Evolutionary conservation across 768 basidiomycete genomes (phyloP).

Genomic region (Boletellus ananiceps): DNA sequence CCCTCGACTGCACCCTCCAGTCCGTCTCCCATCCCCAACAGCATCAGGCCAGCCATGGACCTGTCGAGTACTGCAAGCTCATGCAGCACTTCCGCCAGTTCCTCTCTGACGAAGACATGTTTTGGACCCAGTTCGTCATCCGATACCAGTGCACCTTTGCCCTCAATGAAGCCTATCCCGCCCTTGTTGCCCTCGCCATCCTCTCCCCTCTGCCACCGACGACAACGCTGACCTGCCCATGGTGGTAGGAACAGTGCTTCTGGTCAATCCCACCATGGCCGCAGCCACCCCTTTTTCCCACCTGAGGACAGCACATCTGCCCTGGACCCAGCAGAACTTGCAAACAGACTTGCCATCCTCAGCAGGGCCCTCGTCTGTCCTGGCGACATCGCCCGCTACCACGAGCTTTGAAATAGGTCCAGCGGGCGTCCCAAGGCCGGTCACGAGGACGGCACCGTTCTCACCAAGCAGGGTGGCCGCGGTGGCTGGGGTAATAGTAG

Average conservation of each 20-base stretch:
- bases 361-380: constrained; percentile 88
- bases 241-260: constrained; percentile 17
- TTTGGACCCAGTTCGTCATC: constrained; percentile 79
- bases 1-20: constrained; percentile 57
- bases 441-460: constrained; percentile 51
- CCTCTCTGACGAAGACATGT: constrained; percentile 84
- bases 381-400: constrained; percentile 92
- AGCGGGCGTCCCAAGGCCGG: constrained; percentile 62
- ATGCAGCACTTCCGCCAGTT: constrained; percentile 87
- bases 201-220: constrained; percentile 24
- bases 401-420: constrained; percentile 81
- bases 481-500: constrained; percentile 38
- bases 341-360: constrained; percentile 63
- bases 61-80: constrained; percentile 82
- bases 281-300: constrained; percentile 64
- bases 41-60: constrained; percentile 45
- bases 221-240: constrained; percentile 33
- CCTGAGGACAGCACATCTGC: constrained; percentile 46
- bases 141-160: constrained; percentile 70
- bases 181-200: constrained; percentile 57
- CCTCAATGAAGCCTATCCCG: constrained; percentile 58
- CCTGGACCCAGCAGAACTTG: constrained; percentile 36
- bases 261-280: constrained; percentile 32
- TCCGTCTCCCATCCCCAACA: constrained; percentile 35
- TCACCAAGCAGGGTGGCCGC: constrained; percentile 38